phyloP scores from a whole-genome alignment of 352 stramenopile species.

The Phytophthora melonis region DNA sequence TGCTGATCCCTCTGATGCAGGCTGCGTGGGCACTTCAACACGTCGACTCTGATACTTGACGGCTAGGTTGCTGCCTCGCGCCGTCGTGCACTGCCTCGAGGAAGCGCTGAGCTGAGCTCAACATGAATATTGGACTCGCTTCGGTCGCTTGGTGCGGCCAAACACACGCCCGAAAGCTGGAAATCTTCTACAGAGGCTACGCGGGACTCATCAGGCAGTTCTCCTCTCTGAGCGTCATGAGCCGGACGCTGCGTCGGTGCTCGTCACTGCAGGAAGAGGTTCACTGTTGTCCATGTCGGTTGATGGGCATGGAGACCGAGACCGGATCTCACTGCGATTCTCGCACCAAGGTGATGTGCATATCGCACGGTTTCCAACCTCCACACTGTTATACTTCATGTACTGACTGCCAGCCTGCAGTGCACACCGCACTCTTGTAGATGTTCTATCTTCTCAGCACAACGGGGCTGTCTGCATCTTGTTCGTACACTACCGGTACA shows the following conservation, averaged over 20 bases:
- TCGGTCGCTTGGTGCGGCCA: background rate
- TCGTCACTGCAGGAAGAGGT: conserved; percentile 14
- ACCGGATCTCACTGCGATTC: conserved; percentile 4
- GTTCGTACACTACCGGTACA: too few species aligned
- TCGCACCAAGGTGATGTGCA: conserved; percentile 5
- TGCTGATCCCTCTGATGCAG: conserved; percentile 25
- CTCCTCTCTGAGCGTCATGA: background rate
- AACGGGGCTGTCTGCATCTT: too few species aligned
- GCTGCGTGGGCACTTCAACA: conserved; percentile 16
- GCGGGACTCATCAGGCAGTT: background rate
- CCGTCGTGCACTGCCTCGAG: too few species aligned
- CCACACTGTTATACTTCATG: too few species aligned
- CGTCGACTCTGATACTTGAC: too few species aligned
- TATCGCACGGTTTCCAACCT: background rate
- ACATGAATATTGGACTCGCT: background rate
- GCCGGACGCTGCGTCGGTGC: conserved; percentile 16
- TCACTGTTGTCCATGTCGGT: background rate
- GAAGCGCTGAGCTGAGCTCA: background rate
- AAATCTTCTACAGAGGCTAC: background rate
- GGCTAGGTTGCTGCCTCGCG: too few species aligned
- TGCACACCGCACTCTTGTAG: too few species aligned
- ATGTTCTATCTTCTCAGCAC: too few species aligned
- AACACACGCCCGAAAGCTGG: background rate
- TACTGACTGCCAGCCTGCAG: too few species aligned
- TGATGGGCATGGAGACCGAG: conserved; percentile 4